Conservation (phyloP, 768 basidiomycete species). For the Hemileccinum impolitum region DNA sequence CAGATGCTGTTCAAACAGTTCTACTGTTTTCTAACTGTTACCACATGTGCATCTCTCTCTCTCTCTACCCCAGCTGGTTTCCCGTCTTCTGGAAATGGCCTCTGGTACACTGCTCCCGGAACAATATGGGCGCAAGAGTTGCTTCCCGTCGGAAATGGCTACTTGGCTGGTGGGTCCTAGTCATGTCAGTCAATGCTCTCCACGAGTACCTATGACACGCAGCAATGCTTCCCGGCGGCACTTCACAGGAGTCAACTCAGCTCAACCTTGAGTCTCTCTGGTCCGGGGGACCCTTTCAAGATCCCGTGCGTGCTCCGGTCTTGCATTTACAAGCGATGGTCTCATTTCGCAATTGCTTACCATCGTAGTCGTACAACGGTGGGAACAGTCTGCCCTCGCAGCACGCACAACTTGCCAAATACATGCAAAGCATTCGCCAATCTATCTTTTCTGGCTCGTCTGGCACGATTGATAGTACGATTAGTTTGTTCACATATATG, state of each 20-base stretch:
- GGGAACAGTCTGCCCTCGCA: constrained; percentile 57
- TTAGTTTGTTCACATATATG: constrained; percentile 1
- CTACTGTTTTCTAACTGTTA: constrained; percentile 17
- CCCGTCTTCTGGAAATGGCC: constrained; percentile 67
- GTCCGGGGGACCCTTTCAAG: constrained; percentile 70
- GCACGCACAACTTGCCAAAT: constrained; percentile 39
- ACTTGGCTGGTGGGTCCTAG: constrained; percentile 49
- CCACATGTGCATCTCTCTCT: constrained; percentile 18
- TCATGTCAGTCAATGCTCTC: neutral
- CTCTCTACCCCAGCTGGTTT: constrained; percentile 43
- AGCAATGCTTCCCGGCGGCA: constrained; percentile 69
- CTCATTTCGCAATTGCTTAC: neutral
- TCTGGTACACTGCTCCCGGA: constrained; percentile 63
- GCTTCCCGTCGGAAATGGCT: constrained; percentile 74
- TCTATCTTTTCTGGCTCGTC: constrained; percentile 55
- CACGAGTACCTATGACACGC: neutral
- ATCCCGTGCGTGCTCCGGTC: constrained; percentile 42
- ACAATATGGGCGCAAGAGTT: constrained; percentile 55
- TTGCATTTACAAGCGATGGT: neutral
- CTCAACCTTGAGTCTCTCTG: constrained; percentile 77
- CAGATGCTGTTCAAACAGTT: constrained; percentile 18
- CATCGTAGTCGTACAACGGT: constrained; percentile 55
- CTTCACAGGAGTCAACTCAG: constrained; percentile 55
- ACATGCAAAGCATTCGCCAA: constrained; percentile 52
- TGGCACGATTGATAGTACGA: constrained; percentile 55